phyloP scores from a whole-genome alignment of 371 early-diverging fungal species.

The Coemansia sp. region DNA sequence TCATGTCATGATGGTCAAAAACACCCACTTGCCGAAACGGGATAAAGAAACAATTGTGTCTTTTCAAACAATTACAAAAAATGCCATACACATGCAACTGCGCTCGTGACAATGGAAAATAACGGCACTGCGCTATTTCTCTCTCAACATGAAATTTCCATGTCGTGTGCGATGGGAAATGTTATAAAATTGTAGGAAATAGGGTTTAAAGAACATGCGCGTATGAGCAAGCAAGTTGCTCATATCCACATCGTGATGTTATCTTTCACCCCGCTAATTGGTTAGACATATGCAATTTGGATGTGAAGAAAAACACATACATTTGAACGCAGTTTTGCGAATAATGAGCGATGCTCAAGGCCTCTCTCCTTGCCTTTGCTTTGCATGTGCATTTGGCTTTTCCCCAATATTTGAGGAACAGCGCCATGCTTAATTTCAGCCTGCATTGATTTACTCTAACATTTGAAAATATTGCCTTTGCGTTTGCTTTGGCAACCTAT shows the following conservation, averaged over 20 bases:
- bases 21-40: constrained; percentile 8
- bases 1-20: background rate
- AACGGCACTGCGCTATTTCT: background rate
- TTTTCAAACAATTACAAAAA: constrained; percentile 4
- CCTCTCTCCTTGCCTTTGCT: background rate
- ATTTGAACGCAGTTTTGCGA: background rate
- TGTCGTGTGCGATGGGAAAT: background rate
- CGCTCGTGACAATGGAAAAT: background rate
- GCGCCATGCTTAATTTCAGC: constrained; percentile 1
- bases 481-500: too few relatives aligned
- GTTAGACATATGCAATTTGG: background rate
- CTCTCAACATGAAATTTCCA: background rate
- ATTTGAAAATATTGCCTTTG: background rate
- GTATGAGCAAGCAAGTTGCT: background rate
- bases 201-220: background rate
- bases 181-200: background rate
- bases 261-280: background rate
- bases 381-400: background rate
- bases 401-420: background rate
- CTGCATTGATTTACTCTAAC: background rate
- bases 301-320: background rate
- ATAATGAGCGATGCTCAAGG: background rate
- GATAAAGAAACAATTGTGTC: constrained; percentile 7
- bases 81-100: background rate
- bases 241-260: constrained; percentile 1